phyloP scores from a whole-genome alignment of 1,139 yeast species.

The Suhomyces yuchorum region DNA sequence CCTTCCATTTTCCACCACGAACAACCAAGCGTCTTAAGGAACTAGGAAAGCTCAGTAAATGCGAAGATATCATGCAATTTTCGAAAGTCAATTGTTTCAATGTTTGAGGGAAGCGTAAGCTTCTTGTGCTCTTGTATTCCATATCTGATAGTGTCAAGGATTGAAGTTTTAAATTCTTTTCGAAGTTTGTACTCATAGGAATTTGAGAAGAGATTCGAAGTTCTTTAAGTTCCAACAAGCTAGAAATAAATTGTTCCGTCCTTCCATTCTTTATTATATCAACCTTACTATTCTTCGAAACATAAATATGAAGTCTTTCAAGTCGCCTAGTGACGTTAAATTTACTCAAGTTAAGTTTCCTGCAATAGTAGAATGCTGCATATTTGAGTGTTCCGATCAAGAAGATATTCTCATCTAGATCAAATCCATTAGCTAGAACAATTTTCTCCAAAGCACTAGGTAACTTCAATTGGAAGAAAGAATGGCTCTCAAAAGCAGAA shows the following conservation, averaged over 20 bases:
- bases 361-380: slow-evolving; percentile 14
- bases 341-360: slow-evolving; percentile 15
- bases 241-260: slow-evolving; percentile 14
- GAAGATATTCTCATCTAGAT: slow-evolving; percentile 15
- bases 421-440: slow-evolving; percentile 16
- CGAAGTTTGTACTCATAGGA: slow-evolving; percentile 13
- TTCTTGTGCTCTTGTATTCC: slow-evolving; percentile 14
- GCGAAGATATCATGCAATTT: slow-evolving; percentile 17
- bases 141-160: slow-evolving; percentile 16
- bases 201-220: slow-evolving; percentile 14
- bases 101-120: slow-evolving; percentile 15
- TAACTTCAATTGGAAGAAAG: slow-evolving; percentile 3
- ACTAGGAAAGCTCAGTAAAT: slow-evolving; percentile 15
- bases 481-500: not conserved
- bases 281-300: slow-evolving; percentile 5
- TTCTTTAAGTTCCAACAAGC: slow-evolving; percentile 13
- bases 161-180: slow-evolving; percentile 13
- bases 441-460: slow-evolving; percentile 15
- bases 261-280: slow-evolving; percentile 15
- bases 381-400: slow-evolving; percentile 12
- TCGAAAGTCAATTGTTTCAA: slow-evolving; percentile 14
- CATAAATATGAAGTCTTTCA: slow-evolving; percentile 14
- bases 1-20: slow-evolving; percentile 18
- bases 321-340: slow-evolving; percentile 17
- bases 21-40: slow-evolving; percentile 13